Conservation (phyloP, 2,329 filamentous ascomycete genomes). For the Colletotrichum lupini region DNA sequence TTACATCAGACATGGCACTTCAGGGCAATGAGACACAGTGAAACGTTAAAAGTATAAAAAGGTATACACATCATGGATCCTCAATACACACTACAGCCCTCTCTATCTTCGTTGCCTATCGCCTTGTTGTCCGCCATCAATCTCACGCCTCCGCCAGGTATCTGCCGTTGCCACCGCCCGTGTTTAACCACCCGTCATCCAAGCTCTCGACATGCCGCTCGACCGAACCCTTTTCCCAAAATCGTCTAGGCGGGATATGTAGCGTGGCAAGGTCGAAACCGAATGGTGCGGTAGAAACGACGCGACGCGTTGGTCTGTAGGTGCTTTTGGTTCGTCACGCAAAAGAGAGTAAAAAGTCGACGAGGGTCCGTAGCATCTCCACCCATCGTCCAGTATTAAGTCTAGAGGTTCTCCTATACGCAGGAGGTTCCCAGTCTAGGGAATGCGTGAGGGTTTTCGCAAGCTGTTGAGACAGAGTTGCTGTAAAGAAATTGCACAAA, state of each 20-base stretch:
- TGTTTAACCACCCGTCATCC: constrained; percentile 8
- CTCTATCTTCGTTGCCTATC: constrained; percentile 32
- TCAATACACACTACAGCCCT: constrained; percentile 32
- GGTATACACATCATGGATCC: constrained; percentile 33
- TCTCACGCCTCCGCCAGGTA: constrained; percentile 13
- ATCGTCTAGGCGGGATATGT: constrained; percentile 7
- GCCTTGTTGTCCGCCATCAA: constrained; percentile 1
- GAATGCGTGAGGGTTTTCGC: constrained; percentile 26
- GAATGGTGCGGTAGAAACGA: not conserved
- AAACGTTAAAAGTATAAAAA: not conserved
- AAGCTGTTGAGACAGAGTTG: constrained; percentile 31
- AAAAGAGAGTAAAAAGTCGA: constrained; percentile 43
- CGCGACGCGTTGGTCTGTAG: constrained; percentile 11
- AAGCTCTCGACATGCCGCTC: constrained; percentile 24
- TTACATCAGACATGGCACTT: not conserved
- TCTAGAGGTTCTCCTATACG: constrained; percentile 55
- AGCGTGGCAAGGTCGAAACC: not conserved
- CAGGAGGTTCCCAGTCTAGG: constrained; percentile 41
- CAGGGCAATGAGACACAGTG: too few relatives aligned
- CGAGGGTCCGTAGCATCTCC: constrained; percentile 34
- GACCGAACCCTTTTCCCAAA: constrained; percentile 13
- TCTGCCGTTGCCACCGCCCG: constrained; percentile 9
- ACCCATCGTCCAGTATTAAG: constrained; percentile 51
- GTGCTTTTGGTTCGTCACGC: constrained; percentile 34
- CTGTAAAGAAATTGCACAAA: constrained; percentile 34